Conservation (phyloP, 495 filamentous ascomycete species). For the Bacidia rubella region DNA sequence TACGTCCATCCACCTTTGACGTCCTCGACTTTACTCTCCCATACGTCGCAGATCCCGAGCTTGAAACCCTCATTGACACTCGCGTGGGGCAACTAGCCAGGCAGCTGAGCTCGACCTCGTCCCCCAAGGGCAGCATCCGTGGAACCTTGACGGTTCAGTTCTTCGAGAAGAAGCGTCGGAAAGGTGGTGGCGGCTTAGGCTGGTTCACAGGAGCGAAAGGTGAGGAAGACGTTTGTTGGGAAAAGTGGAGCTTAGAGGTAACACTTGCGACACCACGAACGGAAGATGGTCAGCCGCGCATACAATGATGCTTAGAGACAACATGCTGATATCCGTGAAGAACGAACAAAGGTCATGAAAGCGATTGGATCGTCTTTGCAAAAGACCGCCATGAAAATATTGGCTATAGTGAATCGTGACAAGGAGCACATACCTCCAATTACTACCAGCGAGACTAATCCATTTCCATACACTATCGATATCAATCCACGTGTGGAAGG, state of each 20-base stretch:
- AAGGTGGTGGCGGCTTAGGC: conserved; percentile 33
- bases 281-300: conserved; percentile 55
- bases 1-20: conserved; percentile 74
- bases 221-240: conserved; percentile 93
- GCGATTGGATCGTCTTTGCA: conserved; percentile 80
- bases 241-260: conserved; percentile 85
- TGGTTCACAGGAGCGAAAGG: conserved; percentile 60
- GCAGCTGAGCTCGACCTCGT: conserved; percentile 34
- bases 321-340: conserved; percentile 28
- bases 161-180: conserved; percentile 80
- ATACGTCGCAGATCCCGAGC: conserved; percentile 73
- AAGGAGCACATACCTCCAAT: conserved; percentile 98
- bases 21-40: conserved; percentile 86
- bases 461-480: conserved; percentile 87
- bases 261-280: conserved; percentile 79
- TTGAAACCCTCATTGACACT: conserved; percentile 86
- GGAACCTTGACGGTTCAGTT: conserved; percentile 82
- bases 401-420: conserved; percentile 69
- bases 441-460: conserved; percentile 80
- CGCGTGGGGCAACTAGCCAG: conserved; percentile 64
- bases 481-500: conserved; percentile 66
- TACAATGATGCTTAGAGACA: neutral
- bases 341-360: conserved; percentile 70
- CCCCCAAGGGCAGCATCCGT: conserved; percentile 44
- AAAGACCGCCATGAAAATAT: conserved; percentile 74